Evolutionary conservation across 2,329 filamentous ascomycete species (phyloP).

Genomic region (Volutella citrinella): DNA sequence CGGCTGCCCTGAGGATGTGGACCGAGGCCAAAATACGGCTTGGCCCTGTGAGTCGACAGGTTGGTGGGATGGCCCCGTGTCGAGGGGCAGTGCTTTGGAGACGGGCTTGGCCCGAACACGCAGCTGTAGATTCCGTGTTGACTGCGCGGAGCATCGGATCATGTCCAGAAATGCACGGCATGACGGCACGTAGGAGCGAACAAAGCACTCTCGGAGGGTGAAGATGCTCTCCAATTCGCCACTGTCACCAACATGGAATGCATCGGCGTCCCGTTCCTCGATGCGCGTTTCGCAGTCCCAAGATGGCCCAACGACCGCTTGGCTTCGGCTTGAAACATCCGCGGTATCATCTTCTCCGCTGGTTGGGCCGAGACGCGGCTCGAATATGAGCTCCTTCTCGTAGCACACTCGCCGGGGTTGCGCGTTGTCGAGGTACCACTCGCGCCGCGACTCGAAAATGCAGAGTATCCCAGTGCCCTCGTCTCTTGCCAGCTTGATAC

Average conservation of each 20-base stretch:
- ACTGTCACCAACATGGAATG: conserved; percentile 48
- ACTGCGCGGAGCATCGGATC: conserved; percentile 32
- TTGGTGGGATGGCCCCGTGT: too few relatives aligned
- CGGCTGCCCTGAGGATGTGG: not conserved
- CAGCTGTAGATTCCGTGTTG: conserved; percentile 43
- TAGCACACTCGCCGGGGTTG: conserved; percentile 66
- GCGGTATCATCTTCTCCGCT: conserved; percentile 5
- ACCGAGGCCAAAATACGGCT: conserved; percentile 21
- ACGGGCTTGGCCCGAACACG: conserved; percentile 20
- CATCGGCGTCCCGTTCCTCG: conserved; percentile 12
- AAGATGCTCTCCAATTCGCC: conserved; percentile 39
- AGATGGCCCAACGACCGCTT: not conserved
- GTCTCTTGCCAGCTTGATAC: conserved; percentile 59
- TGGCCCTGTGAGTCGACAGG: too few relatives aligned
- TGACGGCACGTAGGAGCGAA: conserved; percentile 52
- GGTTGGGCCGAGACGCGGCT: conserved; percentile 1
- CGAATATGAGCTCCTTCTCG: conserved; percentile 49
- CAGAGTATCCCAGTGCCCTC: conserved; percentile 55
- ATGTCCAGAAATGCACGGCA: conserved; percentile 58
- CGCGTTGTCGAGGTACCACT: conserved; percentile 56
- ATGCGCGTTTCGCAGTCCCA: conserved; percentile 36
- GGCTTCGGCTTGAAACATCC: not conserved
- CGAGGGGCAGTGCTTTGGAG: not conserved
- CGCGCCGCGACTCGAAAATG: conserved; percentile 66
- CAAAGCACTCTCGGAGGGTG: conserved; percentile 50